Evolutionary conservation across 495 filamentous ascomycete genomes (phyloP), one percentile per base, ranked within the genome.

Genomic region (Haplographium delicatum): DNA sequence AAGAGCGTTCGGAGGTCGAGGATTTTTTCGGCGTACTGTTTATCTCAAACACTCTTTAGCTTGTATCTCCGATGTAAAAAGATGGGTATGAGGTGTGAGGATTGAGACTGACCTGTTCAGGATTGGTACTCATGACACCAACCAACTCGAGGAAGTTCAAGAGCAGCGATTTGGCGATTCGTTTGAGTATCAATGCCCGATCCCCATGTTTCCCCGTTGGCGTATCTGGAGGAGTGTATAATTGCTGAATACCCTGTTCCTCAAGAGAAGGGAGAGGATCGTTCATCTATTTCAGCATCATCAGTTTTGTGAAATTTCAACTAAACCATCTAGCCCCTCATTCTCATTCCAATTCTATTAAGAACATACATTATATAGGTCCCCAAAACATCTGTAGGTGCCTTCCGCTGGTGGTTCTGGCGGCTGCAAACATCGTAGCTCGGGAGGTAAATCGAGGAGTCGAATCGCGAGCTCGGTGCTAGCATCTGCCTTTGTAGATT

Each of bases 101-200:
- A n/a, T n/a, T n/a, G 19, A 26, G 30, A 58, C 63, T 19, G 54
- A 79, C 76, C 35, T 75, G 67, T 13, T 77, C 72, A 0, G 89
- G 85, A 19, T 84, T 73, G 2, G 80, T 70, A 25, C 54, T 57
- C 35, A 96, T 72, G 5, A 86, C 67, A 8, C 86, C 85, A 1
- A 87, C 70, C 16, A 96, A 78, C 53, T 90, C 87, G 13, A 95
- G 72, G 62, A 89, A 97, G 58, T 88, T 89, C 19, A 96, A 71
- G 2, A 97, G 74, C 0, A 95, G 69, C 1, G 84, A 89, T 59
- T 91, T 89, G 44, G 85, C 82, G 30, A 96, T 72, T 40, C 81
- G 79, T 40, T 87, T 82, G 1, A 98, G 80, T 54, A 89, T 84
- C 38, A 86, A 72, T 11, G 82, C 84, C 31, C 85, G 83, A 61